Percentiles rank a stretch among this genome's conserved stretches.
These are phyloP conservation scores for Citrullus amarus DNA, from an alignment of 306 rosid genomes.

Conservation along the genomic window DNA sequence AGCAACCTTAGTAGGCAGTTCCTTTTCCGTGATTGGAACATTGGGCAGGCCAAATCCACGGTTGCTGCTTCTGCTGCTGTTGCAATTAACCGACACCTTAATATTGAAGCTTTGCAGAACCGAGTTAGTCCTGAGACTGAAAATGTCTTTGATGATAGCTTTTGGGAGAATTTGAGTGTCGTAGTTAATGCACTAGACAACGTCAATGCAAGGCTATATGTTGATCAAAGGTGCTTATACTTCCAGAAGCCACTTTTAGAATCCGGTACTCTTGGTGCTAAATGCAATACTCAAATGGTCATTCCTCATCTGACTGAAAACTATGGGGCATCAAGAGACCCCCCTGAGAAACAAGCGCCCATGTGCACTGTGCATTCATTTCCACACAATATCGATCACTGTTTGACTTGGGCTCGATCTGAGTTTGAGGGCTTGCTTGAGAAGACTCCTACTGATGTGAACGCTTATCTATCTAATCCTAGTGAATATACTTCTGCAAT, in stretches of 20 bases:
- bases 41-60: slow-evolving; percentile 92
- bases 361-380: slow-evolving; percentile 99
- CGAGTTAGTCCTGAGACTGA: slow-evolving; percentile 80
- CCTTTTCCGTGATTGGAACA: slow-evolving; percentile 98
- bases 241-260: slow-evolving; percentile 98
- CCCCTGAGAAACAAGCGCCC: slow-evolving; percentile 98
- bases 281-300: slow-evolving; percentile 98
- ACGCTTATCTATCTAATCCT: slow-evolving; percentile 70
- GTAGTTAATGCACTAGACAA: slow-evolving; percentile 88
- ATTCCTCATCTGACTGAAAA: slow-evolving; percentile 94
- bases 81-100: slow-evolving; percentile 44
- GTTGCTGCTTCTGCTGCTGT: slow-evolving; percentile 86
- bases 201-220: slow-evolving; percentile 89
- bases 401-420: slow-evolving; percentile 99
- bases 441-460: slow-evolving; percentile 95
- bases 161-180: slow-evolving; percentile 65
- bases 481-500: slow-evolving; percentile 53
- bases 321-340: slow-evolving; percentile 98
- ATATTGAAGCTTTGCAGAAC: slow-evolving; percentile 67
- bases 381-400: slow-evolving; percentile 95
- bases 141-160: slow-evolving; percentile 58
- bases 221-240: slow-evolving; percentile 91
- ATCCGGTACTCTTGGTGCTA: slow-evolving; percentile 96
- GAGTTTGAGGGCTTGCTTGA: slow-evolving; percentile 97
- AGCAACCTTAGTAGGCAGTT: slow-evolving; percentile 96